A percentile compares a stretch with the other conserved stretches of the same genome.
phyloP scores from a whole-genome alignment of 1,139 yeast genomes.

The Casaregolazyma suthepensis region DNA sequence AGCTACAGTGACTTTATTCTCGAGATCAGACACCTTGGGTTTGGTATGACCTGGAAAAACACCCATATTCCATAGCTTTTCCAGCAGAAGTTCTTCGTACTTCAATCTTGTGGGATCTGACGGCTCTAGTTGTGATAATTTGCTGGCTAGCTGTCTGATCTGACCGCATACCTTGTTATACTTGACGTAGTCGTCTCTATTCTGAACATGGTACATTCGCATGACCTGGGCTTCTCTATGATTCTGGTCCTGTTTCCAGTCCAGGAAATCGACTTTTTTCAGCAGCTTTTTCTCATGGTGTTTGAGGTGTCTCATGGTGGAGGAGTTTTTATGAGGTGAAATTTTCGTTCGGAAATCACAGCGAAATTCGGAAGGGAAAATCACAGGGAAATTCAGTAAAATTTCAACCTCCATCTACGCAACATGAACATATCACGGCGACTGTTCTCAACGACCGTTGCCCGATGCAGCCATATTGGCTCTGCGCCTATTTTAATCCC shows the following conservation, averaged over 20 bases:
- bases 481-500: slow-evolving; percentile 54
- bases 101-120: slow-evolving; percentile 78
- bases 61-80: slow-evolving; percentile 85
- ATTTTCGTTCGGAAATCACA: neutral
- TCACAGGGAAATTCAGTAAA: too few relatives aligned
- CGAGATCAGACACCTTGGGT: slow-evolving; percentile 88
- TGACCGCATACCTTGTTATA: slow-evolving; percentile 91
- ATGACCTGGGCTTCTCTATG: slow-evolving; percentile 94
- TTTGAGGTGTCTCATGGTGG: slow-evolving; percentile 57
- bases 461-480: slow-evolving; percentile 41
- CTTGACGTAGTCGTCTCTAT: slow-evolving; percentile 92
- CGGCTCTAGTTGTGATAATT: slow-evolving; percentile 75
- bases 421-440: slow-evolving; percentile 6
- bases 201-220: slow-evolving; percentile 88
- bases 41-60: slow-evolving; percentile 58
- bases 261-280: slow-evolving; percentile 92
- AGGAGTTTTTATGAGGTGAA: neutral
- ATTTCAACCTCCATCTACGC: neutral
- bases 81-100: slow-evolving; percentile 81
- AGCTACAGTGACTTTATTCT: slow-evolving; percentile 84
- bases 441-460: slow-evolving; percentile 12
- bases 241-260: slow-evolving; percentile 95
- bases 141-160: slow-evolving; percentile 78
- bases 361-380: neutral
- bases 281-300: slow-evolving; percentile 93